A percentile compares a stretch with the other conserved stretches of the same genome.
Evolutionary conservation across 352 stramenopile species (phyloP).

Genomic region (Pythium periplocum): DNA sequence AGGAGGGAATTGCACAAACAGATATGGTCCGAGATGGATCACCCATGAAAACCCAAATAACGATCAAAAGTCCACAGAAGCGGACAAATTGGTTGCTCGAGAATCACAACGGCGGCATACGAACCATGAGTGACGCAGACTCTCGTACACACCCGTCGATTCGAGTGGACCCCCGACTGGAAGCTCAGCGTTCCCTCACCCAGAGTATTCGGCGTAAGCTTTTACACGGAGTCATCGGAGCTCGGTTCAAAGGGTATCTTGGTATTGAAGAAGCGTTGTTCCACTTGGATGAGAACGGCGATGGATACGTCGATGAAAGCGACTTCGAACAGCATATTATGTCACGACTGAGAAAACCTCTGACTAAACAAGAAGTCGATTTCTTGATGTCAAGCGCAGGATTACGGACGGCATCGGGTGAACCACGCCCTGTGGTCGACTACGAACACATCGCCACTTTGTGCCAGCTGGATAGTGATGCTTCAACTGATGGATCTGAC

Average conservation of each 20-base stretch:
- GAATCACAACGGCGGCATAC: neutral
- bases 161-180: constrained; percentile 40
- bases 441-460: constrained; percentile 48
- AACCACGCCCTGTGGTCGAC: constrained; percentile 25
- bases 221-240: constrained; percentile 30
- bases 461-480: constrained; percentile 51
- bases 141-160: constrained; percentile 20
- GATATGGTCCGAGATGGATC: neutral
- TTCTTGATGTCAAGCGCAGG: constrained; percentile 45
- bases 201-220: constrained; percentile 52
- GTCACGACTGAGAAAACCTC: constrained; percentile 27
- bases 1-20: neutral
- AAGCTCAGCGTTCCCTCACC: constrained; percentile 38
- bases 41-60: neutral
- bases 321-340: constrained; percentile 40
- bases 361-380: constrained; percentile 38
- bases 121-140: neutral
- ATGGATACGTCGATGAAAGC: constrained; percentile 32
- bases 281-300: constrained; percentile 25
- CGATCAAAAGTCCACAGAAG: constrained; percentile 10
- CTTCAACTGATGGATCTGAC: constrained; percentile 31
- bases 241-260: constrained; percentile 28
- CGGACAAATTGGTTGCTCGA: constrained; percentile 12
- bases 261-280: constrained; percentile 38
- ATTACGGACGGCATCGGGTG: constrained; percentile 7